Evolutionary conservation across 202 grass and related monocot species (phyloP), one percentile per base, ranked within the genome.

Genomic region (Saccharum hybrid): DNA sequence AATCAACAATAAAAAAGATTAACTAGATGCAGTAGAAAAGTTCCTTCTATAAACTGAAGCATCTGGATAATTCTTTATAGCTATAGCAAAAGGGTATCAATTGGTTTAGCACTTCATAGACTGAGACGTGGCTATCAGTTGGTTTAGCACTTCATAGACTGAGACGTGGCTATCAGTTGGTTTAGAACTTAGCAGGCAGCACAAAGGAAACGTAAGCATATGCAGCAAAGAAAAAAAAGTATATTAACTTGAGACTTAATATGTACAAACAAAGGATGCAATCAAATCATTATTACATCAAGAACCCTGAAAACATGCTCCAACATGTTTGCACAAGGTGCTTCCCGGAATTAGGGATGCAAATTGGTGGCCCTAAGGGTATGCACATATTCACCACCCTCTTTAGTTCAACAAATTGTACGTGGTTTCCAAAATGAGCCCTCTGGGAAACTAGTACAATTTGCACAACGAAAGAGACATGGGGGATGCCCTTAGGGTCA

Each of bases 161-260:
- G 28, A 76, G 49, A 59, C 14, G 38, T 18, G 23, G 16, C 62
- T 3, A 39, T 86, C 15, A 57, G 26, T 76, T 75, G 48, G 59
- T 2, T 62, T 56, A 56, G 52, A 18, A n/a, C 9, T 30, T 54
- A 70, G 41, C 31, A 9, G 65, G 84, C 21, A 60, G 42, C 59
- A 48, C 0, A 30, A 51, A 51, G 42, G 63, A 52, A 64, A 81
- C 15, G 5, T 81, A 75, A 87, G 38, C 66, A 78, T 54, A 19
- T 39, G 26, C 72, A 77, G 10, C 7, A 83, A 52, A 10, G 42
- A 67, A 85, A 51, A 14, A 14, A n/a, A 78, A 78, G 6, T 46
- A 49, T 49, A 36, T 8, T 18, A 33, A 63, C 12, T 63, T 49
- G 36, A 71, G 66, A 68, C 63, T 69, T 40, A 43, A 76, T 26